Evolutionary conservation across 805 yeast species (phyloP), one percentile per base, ranked within the genome.

Genomic region (Cyberlindnera mycetangii): DNA sequence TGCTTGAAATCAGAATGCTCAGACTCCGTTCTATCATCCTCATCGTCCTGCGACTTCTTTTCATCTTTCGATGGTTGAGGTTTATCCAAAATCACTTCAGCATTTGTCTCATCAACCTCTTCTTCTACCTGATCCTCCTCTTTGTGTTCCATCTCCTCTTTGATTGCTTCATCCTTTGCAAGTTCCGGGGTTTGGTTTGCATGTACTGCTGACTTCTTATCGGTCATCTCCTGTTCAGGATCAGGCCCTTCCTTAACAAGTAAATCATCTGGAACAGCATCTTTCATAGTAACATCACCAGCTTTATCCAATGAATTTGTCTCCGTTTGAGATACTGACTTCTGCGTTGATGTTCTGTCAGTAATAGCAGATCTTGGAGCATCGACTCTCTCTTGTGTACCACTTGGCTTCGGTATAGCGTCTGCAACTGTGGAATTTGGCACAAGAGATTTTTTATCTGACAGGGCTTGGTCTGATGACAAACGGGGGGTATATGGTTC

Each of bases 1-100:
- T 34, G 31, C 22, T 39, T 44, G 31, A 34, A 36, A 11, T 44
- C 47, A 2, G 46, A 42, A 12, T 36, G 21, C 10, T 39, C 48
- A 12, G 48, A 32, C 30, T 34, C 44, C 16, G 39, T 45, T 21
- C 36, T 33, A 7, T 36, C 41, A 16, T 41, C 44, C 22, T 42
- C 41, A 1, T 48, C 36, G 3, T 22, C 21, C 16, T 15, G 20
- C 32, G 28, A 12, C 18, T 22, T 7, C 16, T 5, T 30, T 18
- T 30, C 11, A 5, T n/a, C 11, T n/a, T 25, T 25, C 12, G 28
- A 5, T 25, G 9, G 16, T 6, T 28, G 32, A 10, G 15, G 43
- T 49, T 7, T 21, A 45, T 42, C 48, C 16, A 24, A 32, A 21
- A 16, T 25, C 21, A n/a, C n/a, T n/a, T 17, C 39, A 30, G 32